Conservation (phyloP, 371 early-diverging fungal genomes). For the Lichtheimia ornata region DNA sequence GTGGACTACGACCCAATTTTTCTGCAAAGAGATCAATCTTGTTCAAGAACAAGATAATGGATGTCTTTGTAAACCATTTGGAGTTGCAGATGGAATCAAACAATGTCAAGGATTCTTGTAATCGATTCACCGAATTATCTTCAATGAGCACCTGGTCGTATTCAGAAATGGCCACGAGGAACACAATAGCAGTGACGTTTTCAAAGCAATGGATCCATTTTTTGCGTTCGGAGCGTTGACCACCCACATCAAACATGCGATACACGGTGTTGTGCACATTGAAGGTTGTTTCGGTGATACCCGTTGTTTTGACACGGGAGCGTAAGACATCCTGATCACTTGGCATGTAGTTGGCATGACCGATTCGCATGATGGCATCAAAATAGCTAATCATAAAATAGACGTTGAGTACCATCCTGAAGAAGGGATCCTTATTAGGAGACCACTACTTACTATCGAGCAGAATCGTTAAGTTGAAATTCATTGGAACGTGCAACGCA, state of each 20-base stretch:
- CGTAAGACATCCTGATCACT: slow-evolving; percentile 86
- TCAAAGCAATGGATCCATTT: slow-evolving; percentile 97
- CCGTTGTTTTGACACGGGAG: slow-evolving; percentile 84
- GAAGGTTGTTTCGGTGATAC: slow-evolving; percentile 88
- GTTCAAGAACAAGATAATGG: slow-evolving; percentile 81
- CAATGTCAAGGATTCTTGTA: slow-evolving; percentile 76
- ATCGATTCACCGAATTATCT: slow-evolving; percentile 94
- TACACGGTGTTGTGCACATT: slow-evolving; percentile 78
- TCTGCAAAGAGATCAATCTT: slow-evolving; percentile 81
- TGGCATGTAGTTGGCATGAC: slow-evolving; percentile 72
- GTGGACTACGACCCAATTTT: slow-evolving; percentile 65
- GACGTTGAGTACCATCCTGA: background rate
- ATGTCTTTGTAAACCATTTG: slow-evolving; percentile 77
- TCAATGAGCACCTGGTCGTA: slow-evolving; percentile 94
- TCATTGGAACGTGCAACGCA: slow-evolving; percentile 74
- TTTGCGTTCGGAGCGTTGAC: slow-evolving; percentile 89
- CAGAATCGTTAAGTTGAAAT: slow-evolving; percentile 86
- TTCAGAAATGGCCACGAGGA: slow-evolving; percentile 89
- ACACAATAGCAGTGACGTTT: slow-evolving; percentile 91
- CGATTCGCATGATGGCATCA: slow-evolving; percentile 84
- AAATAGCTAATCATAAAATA: slow-evolving; percentile 62
- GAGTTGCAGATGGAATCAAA: slow-evolving; percentile 81
- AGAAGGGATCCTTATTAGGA: background rate
- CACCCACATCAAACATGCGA: slow-evolving; percentile 94
- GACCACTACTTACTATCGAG: slow-evolving; percentile 63